Base-by-base conservation (phyloP, 371 early-diverging fungal species). In the Mortierella sp. region DNA sequence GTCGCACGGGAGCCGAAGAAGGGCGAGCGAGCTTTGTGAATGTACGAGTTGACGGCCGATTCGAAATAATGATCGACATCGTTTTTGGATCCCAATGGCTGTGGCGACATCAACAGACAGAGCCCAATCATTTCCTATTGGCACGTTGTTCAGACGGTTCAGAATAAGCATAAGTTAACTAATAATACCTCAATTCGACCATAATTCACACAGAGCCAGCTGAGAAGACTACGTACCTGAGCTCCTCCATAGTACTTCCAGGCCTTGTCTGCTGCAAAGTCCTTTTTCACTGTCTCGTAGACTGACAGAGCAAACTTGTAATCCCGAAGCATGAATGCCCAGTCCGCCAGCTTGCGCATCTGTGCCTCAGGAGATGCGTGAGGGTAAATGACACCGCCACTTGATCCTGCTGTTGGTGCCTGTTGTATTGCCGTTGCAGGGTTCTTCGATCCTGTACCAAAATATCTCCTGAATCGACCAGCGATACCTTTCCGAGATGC, bases 321-420 rank as follows among this genome's bases (percentile, higher is more conserved):
- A 83, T 98, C 98, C 26, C 95, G 90, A 10, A 99, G 89, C 98
- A 98, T 98, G 81, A 99, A 98, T 5, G 98, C 95, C 89, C 93
- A 98, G 88, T 98, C 98, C 9, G 97, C 99, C 57, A 98, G 88
- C 79, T 95, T 95, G 14, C 98, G 93, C 93, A 98, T 92, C 77
- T 96, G 94, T 2, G 96, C 94, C 82, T 99, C 99, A 1, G 97
- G 96, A 6, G 98, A 93, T 50, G 91, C 91, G 88, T 94, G 90
- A 4, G 94, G 92, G 82, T 94, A 98, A 69, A 93, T 92, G 67
- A 84, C 61, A n/a, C 91, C 89, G 24, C 90, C 90, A 70, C 80
- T 83, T 8, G 78, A 74, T 54, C 88, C 89, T 3, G 81, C 55
- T 2, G 83, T 57, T 5, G 89, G 84, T 4, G 82, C 74, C 67